These are phyloP conservation scores for Alternaria rosae DNA, from an alignment of 2,329 filamentous ascomycete species.

Conservation along the genomic window DNA sequence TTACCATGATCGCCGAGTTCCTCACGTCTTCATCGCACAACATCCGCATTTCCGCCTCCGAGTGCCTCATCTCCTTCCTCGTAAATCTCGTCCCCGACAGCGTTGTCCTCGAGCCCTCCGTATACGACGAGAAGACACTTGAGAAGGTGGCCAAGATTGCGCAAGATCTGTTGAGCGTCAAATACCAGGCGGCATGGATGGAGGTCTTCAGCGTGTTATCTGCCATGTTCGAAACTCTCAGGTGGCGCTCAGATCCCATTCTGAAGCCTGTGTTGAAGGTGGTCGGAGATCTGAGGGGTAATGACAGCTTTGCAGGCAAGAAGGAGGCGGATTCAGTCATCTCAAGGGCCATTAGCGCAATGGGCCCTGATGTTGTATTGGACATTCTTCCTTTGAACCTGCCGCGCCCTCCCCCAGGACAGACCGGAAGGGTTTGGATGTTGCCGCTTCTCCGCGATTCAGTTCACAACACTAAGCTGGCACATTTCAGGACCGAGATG, in stretches of 20 bases:
- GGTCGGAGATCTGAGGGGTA: slow-evolving; percentile 86
- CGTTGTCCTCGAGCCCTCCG: slow-evolving; percentile 85
- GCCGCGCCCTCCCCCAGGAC: slow-evolving; percentile 74
- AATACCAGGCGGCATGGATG: slow-evolving; percentile 92
- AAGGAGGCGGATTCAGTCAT: slow-evolving; percentile 93
- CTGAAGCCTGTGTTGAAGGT: slow-evolving; percentile 77
- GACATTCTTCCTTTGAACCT: slow-evolving; percentile 87
- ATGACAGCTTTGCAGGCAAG: slow-evolving; percentile 89
- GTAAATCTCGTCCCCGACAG: slow-evolving; percentile 86
- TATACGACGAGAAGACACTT: slow-evolving; percentile 89
- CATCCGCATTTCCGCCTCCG: slow-evolving; percentile 91
- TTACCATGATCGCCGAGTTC: slow-evolving; percentile 79
- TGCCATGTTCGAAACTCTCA: slow-evolving; percentile 84
- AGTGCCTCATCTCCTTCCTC: slow-evolving; percentile 92
- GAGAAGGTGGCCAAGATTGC: slow-evolving; percentile 79
- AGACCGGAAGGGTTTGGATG: slow-evolving; percentile 92
- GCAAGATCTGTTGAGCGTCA: slow-evolving; percentile 80
- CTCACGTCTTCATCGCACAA: slow-evolving; percentile 88
- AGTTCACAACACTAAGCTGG: slow-evolving; percentile 85
- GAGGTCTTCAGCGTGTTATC: slow-evolving; percentile 91
- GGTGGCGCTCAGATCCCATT: slow-evolving; percentile 84
- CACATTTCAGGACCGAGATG: slow-evolving; percentile 85
- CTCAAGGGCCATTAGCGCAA: slow-evolving; percentile 83
- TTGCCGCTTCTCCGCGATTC: slow-evolving; percentile 89
- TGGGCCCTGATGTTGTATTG: slow-evolving; percentile 87